These are phyloP conservation scores for Pseudogymnoascus sp. DNA, from an alignment of 2,329 filamentous ascomycete genomes.

Conservation along the genomic window DNA sequence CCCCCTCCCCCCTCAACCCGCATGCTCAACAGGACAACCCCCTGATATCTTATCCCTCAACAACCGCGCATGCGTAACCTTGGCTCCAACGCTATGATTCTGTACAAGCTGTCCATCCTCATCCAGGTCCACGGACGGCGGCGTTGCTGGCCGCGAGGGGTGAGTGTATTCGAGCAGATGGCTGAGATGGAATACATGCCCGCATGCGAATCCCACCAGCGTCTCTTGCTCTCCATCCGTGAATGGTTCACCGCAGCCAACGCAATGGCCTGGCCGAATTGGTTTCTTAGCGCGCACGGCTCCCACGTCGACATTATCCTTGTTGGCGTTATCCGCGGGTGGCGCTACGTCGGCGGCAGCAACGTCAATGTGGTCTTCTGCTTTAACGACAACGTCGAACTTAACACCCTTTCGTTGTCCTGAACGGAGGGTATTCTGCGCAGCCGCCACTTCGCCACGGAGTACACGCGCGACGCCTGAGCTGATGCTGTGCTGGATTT, in stretches of 20 bases:
- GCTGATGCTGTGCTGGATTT: constrained; percentile 89
- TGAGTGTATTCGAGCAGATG: constrained; percentile 52
- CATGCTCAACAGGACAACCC: constrained; percentile 54
- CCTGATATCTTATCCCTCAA: constrained; percentile 62
- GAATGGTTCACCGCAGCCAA: constrained; percentile 50
- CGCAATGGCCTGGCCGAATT: constrained; percentile 49
- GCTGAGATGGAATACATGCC: constrained; percentile 71
- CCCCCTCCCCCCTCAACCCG: not conserved
- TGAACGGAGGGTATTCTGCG: constrained; percentile 71
- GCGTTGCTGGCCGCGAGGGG: constrained; percentile 35
- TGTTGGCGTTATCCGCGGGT: constrained; percentile 15
- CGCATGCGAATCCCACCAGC: constrained; percentile 72
- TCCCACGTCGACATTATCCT: constrained; percentile 13
- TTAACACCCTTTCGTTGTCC: constrained; percentile 82
- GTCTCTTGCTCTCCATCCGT: constrained; percentile 60
- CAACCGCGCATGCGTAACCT: constrained; percentile 79
- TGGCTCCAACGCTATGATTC: constrained; percentile 67
- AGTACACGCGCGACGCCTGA: constrained; percentile 82
- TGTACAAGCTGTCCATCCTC: constrained; percentile 36
- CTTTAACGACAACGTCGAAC: constrained; percentile 62
- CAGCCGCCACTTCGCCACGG: constrained; percentile 75
- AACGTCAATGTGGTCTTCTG: constrained; percentile 37
- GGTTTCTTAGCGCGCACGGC: constrained; percentile 11
- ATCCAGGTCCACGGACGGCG: constrained; percentile 36
- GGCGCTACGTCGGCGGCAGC: constrained; percentile 34